Evolutionary conservation across 75 land plant species (phyloP).

Genomic region (Selaginella moellendorffii): DNA sequence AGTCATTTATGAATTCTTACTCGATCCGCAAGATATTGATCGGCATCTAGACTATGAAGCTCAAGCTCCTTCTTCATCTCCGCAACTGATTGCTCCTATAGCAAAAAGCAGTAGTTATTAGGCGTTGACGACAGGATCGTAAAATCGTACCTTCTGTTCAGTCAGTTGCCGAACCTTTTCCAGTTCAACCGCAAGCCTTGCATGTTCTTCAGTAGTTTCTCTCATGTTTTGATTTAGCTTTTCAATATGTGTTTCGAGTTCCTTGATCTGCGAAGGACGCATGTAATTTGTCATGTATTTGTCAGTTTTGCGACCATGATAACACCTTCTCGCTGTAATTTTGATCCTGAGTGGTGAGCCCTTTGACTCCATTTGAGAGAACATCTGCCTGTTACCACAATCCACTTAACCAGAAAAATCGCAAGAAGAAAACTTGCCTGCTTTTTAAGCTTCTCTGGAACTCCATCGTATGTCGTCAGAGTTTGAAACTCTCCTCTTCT

Average conservation of each 20-base stretch:
- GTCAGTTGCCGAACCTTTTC: slow-evolving; percentile 7
- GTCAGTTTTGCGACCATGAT: no score
- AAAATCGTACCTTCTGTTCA: slow-evolving; percentile 14
- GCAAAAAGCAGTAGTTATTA: not conserved
- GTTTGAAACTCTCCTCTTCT: slow-evolving; percentile 5
- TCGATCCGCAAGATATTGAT: slow-evolving; percentile 24
- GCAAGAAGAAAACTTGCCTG: slow-evolving; percentile 15
- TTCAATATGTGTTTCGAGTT: slow-evolving; percentile 6
- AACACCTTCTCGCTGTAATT: slow-evolving; percentile 11
- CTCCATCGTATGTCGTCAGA: slow-evolving; percentile 12
- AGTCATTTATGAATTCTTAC: slow-evolving; percentile 11
- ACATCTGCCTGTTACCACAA: slow-evolving; percentile 11
- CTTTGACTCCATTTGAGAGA: slow-evolving; percentile 12
- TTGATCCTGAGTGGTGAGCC: slow-evolving; percentile 12
- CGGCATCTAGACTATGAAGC: slow-evolving; percentile 14
- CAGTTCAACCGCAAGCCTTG: not conserved
- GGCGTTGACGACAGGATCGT: no score
- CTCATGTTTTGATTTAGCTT: slow-evolving; percentile 1
- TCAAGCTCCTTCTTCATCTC: slow-evolving; percentile 25
- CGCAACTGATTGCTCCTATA: slow-evolving; percentile 15
- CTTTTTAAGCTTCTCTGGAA: slow-evolving; percentile 24
- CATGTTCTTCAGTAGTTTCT: slow-evolving; percentile 12
- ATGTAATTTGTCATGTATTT: no score
- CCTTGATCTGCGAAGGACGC: slow-evolving; percentile 11
- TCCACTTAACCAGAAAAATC: not conserved